phyloP scores from a whole-genome alignment of 768 basidiomycete genomes.

The Tulasnella sp. region DNA sequence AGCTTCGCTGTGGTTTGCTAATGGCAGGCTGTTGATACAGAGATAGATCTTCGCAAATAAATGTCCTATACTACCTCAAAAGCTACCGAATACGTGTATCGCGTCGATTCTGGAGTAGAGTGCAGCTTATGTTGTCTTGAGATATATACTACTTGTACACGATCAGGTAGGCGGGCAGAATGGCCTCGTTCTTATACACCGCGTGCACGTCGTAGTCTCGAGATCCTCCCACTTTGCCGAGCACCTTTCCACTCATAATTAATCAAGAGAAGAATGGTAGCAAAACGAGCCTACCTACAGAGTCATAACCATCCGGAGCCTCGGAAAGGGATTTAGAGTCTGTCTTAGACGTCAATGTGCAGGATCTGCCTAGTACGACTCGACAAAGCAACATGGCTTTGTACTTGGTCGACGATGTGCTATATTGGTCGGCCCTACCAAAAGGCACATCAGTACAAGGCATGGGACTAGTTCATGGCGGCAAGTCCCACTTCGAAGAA shows the following conservation, averaged over 20 bases:
- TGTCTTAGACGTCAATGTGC: neutral
- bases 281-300: neutral
- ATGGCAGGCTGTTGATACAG: no score
- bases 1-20: constrained; percentile 79
- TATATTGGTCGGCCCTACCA: neutral
- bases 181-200: neutral
- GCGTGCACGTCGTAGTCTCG: constrained; percentile 5
- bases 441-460: neutral
- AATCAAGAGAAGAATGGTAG: neutral
- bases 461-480: neutral
- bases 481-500: neutral
- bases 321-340: neutral
- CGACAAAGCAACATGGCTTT: neutral
- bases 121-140: neutral
- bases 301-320: neutral
- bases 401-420: neutral
- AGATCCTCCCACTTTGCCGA: neutral
- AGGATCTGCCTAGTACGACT: neutral
- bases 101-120: no score
- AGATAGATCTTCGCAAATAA: no score
- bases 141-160: neutral
- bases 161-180: neutral
- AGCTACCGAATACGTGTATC: no score
- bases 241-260: neutral
- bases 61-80: no score